Percentiles rank a stretch among this genome's conserved stretches.
phyloP scores from a whole-genome alignment of 345 rosid species.

The Rhodomyrtus tomentosa region DNA sequence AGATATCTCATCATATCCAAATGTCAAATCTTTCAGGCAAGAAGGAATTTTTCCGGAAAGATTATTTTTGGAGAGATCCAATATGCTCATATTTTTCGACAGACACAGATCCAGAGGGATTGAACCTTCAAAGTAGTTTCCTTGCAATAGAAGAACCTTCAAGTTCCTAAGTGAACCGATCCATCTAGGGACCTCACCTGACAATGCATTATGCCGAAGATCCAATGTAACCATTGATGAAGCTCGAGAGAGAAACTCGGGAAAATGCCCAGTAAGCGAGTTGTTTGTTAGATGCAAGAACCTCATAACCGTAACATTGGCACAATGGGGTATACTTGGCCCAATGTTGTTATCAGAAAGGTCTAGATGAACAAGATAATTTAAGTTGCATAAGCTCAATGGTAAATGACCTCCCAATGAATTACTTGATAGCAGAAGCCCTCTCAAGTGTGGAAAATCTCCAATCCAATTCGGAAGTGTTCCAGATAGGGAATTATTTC shows the following conservation, averaged over 20 bases:
- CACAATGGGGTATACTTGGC: neutral
- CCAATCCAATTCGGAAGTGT: slow-evolving; percentile 8
- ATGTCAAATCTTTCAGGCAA: neutral
- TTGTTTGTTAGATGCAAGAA: neutral
- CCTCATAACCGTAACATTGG: neutral
- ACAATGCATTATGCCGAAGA: neutral
- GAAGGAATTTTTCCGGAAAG: neutral
- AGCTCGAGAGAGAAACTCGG: neutral
- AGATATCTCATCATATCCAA: neutral
- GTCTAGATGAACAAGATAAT: neutral
- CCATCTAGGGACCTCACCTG: neutral
- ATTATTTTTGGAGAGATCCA: neutral
- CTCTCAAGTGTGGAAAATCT: rapidly evolving
- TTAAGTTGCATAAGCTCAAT: neutral
- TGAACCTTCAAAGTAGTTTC: neutral
- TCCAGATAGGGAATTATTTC: slow-evolving; percentile 6
- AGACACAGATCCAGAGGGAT: neutral
- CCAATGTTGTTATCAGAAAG: slow-evolving; percentile 2
- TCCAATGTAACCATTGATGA: neutral
- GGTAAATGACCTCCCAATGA: slow-evolving; percentile 1
- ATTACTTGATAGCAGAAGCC: neutral
- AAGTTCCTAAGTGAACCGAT: neutral
- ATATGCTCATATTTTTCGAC: neutral
- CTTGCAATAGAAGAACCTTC: neutral
- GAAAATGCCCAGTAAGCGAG: neutral